These are phyloP conservation scores for Triangularia setosa DNA, from an alignment of 2,329 filamentous ascomycete genomes.

Conservation along the genomic window DNA sequence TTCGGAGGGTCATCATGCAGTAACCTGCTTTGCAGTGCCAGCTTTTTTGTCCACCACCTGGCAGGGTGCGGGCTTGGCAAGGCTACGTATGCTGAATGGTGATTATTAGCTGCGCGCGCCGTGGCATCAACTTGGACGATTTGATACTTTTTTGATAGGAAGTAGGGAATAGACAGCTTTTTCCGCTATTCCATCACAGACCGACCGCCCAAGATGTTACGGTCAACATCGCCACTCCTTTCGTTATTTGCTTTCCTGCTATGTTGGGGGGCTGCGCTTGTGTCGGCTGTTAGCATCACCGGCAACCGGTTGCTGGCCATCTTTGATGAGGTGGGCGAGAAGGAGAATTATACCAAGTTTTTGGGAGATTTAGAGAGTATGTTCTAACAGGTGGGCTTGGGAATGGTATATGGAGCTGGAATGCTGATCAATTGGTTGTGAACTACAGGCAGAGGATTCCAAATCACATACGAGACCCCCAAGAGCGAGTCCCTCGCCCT, in stretches of 20 bases:
- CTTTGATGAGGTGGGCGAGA: conserved; percentile 76
- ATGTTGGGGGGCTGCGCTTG: conserved; percentile 43
- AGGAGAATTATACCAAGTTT: conserved; percentile 79
- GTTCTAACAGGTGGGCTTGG: conserved; percentile 29
- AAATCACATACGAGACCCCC: conserved; percentile 75
- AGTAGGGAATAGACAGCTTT: conserved; percentile 5
- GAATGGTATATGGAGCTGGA: neutral
- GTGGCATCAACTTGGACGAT: conserved; percentile 13
- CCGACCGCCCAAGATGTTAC: conserved; percentile 58
- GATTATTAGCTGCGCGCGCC: conserved; percentile 12
- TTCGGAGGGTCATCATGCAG: too few species aligned
- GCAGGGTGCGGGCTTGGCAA: conserved; percentile 28
- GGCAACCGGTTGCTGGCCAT: conserved; percentile 82
- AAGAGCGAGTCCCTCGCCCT: conserved; percentile 74
- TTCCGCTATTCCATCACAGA: conserved; percentile 4
- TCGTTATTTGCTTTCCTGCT: conserved; percentile 66
- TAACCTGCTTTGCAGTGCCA: too few species aligned
- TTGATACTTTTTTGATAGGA: conserved; percentile 25
- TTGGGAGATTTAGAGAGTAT: conserved; percentile 65
- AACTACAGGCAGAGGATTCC: conserved; percentile 72
- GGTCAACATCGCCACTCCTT: conserved; percentile 54
- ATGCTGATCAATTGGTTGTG: conserved; percentile 24
- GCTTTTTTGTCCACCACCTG: too few species aligned
- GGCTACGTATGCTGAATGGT: conserved; percentile 34
- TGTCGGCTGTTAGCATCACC: conserved; percentile 71